Evolutionary conservation across 2,329 filamentous ascomycete genomes (phyloP).

Genomic region (Coniella vitis): DNA sequence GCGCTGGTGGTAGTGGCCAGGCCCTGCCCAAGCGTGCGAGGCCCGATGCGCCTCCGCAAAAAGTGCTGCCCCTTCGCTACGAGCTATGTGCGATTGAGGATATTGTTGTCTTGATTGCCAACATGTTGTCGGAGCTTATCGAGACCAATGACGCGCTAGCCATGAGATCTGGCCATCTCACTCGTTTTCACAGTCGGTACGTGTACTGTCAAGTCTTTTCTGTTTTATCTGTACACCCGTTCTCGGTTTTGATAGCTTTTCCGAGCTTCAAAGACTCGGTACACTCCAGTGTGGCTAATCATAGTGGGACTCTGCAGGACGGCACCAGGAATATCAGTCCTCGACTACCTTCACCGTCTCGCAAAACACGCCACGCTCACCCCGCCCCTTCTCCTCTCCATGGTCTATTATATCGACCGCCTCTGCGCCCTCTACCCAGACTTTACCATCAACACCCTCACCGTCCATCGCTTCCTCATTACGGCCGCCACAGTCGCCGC

Average conservation of each 20-base stretch:
- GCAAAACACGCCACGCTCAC: constrained; percentile 91
- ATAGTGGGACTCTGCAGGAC: constrained; percentile 31
- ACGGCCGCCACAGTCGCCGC: constrained; percentile 92
- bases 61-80: constrained; percentile 65
- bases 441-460: constrained; percentile 93
- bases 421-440: constrained; percentile 87
- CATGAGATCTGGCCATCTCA: constrained; percentile 77
- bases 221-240: constrained; percentile 9
- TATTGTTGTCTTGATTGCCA: constrained; percentile 81
- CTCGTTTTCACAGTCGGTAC: constrained; percentile 89
- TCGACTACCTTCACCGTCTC: constrained; percentile 86
- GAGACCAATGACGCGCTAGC: constrained; percentile 86
- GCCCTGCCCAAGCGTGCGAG: constrained; percentile 45
- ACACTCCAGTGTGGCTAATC: too few species aligned
- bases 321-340: constrained; percentile 84
- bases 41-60: constrained; percentile 44
- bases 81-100: constrained; percentile 78
- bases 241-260: constrained; percentile 18
- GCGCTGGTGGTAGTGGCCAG: constrained; percentile 14
- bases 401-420: constrained; percentile 98
- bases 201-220: constrained; percentile 12
- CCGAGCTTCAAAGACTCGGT: too few species aligned
- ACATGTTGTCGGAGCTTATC: constrained; percentile 94
- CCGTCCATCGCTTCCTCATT: constrained; percentile 94
- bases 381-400: constrained; percentile 88